Evolutionary conservation across 345 rosid genomes (phyloP).

Genomic region (Citrus maxima): DNA sequence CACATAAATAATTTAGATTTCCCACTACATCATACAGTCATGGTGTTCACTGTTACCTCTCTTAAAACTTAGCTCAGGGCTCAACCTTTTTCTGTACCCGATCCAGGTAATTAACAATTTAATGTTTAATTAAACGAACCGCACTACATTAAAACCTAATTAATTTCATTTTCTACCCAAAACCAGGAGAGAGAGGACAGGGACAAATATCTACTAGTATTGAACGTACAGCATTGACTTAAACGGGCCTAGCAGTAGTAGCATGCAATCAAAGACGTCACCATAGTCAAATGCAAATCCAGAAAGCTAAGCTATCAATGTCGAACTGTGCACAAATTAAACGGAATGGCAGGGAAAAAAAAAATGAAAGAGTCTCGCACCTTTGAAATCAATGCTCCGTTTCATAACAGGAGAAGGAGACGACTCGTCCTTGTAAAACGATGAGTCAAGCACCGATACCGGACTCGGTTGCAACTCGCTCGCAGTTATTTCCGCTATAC

Average conservation of each 20-base stretch:
- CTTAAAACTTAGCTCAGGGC: background rate
- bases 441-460: conserved; percentile 85
- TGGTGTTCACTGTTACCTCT: background rate
- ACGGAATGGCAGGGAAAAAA: background rate
- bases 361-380: conserved; percentile 22
- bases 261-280: conserved; percentile 16
- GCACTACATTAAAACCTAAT: background rate
- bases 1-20: conserved; percentile 12
- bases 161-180: background rate
- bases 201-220: background rate
- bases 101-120: no score
- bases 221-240: background rate
- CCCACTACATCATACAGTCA: background rate
- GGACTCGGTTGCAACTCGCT: conserved; percentile 90
- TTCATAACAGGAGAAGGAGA: conserved; percentile 83
- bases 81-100: no score
- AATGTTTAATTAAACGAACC: background rate
- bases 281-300: conserved; percentile 20
- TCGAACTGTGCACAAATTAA: background rate
- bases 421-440: conserved; percentile 77
- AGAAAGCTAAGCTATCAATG: background rate
- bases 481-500: conserved; percentile 83
- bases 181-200: no score
- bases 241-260: background rate
- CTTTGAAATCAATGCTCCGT: conserved; percentile 75